Evolutionary conservation across 73 alveolate genomes (phyloP).

Genomic region (Paramecium sonneborni): DNA sequence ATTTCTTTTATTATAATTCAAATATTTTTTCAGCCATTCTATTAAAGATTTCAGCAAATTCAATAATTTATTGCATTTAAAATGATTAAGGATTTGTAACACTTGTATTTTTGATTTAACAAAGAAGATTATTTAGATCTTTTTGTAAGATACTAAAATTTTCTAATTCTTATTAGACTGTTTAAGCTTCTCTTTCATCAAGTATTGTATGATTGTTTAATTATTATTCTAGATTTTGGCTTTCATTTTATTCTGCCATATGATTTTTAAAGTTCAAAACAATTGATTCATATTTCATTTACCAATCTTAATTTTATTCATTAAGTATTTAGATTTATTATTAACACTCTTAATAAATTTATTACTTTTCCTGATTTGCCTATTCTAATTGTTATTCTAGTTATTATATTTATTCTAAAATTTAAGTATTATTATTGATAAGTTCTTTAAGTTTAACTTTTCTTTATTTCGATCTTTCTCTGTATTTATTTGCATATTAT

Average conservation of each 20-base stretch:
- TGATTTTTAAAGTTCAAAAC: background rate
- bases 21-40: background rate
- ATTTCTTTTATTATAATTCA: background rate
- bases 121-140: background rate
- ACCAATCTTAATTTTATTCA: constrained; percentile 7
- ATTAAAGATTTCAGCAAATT: constrained; percentile 16
- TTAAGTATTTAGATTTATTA: background rate
- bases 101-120: background rate
- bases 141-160: background rate
- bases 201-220: background rate
- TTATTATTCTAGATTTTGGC: background rate
- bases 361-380: background rate
- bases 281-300: background rate
- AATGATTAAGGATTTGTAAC: background rate
- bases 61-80: background rate
- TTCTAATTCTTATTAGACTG: background rate
- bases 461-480: constrained; percentile 46
- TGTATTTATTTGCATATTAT: constrained; percentile 2
- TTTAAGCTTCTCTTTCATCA: background rate
- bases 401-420: background rate
- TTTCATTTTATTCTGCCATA: background rate
- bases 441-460: background rate
- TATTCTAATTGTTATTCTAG: background rate
- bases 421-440: background rate
- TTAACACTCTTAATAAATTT: background rate